Base-by-base conservation (phyloP, 2,329 filamentous ascomycete species). In the Botrytis pseudocinerea region DNA sequence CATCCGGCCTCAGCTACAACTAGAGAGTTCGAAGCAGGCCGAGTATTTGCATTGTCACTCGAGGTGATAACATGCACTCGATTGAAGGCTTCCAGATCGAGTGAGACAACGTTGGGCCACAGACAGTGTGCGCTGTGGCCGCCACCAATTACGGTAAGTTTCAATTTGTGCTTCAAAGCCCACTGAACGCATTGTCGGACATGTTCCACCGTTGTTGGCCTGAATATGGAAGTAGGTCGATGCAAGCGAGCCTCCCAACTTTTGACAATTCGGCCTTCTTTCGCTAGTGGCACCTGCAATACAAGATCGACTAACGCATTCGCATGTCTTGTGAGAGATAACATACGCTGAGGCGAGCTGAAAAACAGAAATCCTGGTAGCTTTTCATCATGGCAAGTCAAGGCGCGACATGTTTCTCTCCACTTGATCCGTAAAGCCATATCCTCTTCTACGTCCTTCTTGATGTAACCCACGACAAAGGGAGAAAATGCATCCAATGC, bases 101-200 rank as follows among this genome's bases (percentile, higher is more conserved):
- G 76, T 0, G 88, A 78, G 59, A 90, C 85, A 25, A 88, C 83
- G 69, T 85, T 83, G 2, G 85, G 79, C 83, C 81, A 82, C 61
- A 88, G 75, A 78, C 88, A 91, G 69, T 91, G 87, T 10, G 85
- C 87, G 76, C 89, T 88, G 77, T 91, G 89, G 22, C 89, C 83
- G 0, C 90, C 89, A 10, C 88, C 85, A 28, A 91, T 22, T 40
- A 91, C 79, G 0, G 85, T 87, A 90, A 78, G 79, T 59, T 84
- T 77, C 1, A 83, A 40, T 0, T 73, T 72, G 70, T 88, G 81
- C 75, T 85, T 79, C 16, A 87, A 51, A 76, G 88, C 88, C 89
- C 88, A 91, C 77, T 59, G 78, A 69, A 90, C 84, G 75, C 88
- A 90, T 5, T 83, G 64, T 76, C 89, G 88, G 59, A 91, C 77